Base-by-base conservation (phyloP, 2,329 filamentous ascomycete genomes). In the Colletotrichum sublineola region DNA sequence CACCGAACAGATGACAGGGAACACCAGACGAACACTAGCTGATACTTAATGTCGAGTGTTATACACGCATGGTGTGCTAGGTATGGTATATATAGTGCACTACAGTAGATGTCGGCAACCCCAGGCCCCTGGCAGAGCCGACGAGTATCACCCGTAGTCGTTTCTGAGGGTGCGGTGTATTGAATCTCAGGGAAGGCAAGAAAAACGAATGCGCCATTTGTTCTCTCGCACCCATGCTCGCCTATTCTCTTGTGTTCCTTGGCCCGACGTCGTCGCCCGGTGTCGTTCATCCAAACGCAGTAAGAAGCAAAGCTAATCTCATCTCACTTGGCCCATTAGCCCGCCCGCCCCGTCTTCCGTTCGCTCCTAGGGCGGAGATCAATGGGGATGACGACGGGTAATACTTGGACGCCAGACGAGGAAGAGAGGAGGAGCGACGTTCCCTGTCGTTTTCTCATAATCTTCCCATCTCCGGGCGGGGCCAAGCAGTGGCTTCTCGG, bases 21-120 rank as follows among this genome's bases (percentile, higher is more conserved):
- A 57, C n/a, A 65, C 63, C 29, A 57, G 63, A 56, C 40, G 52
- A 65, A 48, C 52, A 38, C 52, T 57, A 14, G 18, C 58, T 38
- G 14, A 20, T 29, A 40, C 24, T 8, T n/a, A 46, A 11, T 11
- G 20, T 46, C 44, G 44, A n/a, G 18, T n/a, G 44, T 11, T 46
- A 46, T 46, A 46, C 18, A 46, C 20, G 14, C n/a, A 20, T n/a
- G 12, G 7, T n/a, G 14, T n/a, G 44, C 18, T 11, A n/a, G 44
- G 18, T 46, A 6, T 42, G 11, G 3, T 11, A 11, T 12, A 9
- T 40, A 40, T 36, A 15, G 14, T 20, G 20, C 9, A 3, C 18
- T 46, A 15, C 12, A 46, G 44, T 46, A 20, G 15, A 42, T 55
- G n/a, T n/a, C 29, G 31, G 29, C 29, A 29, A 42, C 5, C 61